Base-by-base conservation (phyloP, 495 filamentous ascomycete genomes). In the Stereocaulon alpinum region DNA sequence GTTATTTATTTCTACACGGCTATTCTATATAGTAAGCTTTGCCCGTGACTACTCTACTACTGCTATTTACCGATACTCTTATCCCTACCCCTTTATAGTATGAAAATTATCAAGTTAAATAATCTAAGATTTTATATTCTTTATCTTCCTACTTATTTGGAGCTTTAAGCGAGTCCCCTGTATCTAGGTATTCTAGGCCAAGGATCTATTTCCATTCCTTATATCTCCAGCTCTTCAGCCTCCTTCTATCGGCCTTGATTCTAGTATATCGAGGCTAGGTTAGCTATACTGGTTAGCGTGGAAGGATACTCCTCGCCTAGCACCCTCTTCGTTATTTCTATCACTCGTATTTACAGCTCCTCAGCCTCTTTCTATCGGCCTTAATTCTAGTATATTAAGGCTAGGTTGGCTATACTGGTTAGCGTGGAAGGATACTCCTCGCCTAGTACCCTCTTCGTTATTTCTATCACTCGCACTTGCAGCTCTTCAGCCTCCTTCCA, bases 311-410 rank as follows among this genome's bases (percentile, higher is more conserved):
- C 64, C 10, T 59, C 50, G 1, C 77, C 73, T 1, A 75, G 55
- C 27, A 66, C 32, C 59, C 30, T 63, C 55, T 67, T 69, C 0
- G 51, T 62, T 4, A 48, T 64, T 50, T 72, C 64, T 18, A 71
- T 18, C 9, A 68, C 67, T 51, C 69, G 64, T 17, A 63, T 50
- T 3, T 64, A n/a, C 10, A 79, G 61, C 44, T 55, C 17, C 51
- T 74, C 70, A 6, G 73, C 75, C 42, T 77, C 68, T 24, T 70
- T 57, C 63, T 58, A 74, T 17, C 67, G 67, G 37, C 71, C 73
- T 59, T 72, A 68, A 47, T 64, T 49, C 10, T 1, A 15, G 3
- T 48, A 48, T 14, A 15, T 30, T 6, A 7, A 30, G 6, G 45
- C 45, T 6, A 48, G 24, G 4, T 48, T 29, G 7, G 1, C 15